These are phyloP conservation scores for Oryza nivara DNA, from an alignment of 176 grass and related monocot genomes.

Conservation along the genomic window DNA sequence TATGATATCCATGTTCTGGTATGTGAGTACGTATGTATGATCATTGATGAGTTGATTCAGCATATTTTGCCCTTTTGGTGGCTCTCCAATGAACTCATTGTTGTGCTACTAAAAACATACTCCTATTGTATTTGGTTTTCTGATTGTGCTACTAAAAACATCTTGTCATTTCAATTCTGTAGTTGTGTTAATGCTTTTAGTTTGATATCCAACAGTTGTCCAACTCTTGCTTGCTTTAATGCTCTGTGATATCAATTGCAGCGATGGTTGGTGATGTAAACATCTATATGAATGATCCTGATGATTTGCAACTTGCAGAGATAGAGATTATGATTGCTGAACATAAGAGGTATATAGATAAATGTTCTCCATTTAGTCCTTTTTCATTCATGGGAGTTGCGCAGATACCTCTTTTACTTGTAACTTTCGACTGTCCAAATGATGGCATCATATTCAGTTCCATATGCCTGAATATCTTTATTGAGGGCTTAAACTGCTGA, in stretches of 20 bases:
- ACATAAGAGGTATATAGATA: constrained; percentile 50
- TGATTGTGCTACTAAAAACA: background rate
- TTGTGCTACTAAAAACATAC: background rate
- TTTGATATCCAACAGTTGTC: background rate
- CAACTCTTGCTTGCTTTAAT: constrained; percentile 8
- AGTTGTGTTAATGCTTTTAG: background rate
- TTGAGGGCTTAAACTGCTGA: background rate
- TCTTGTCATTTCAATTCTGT: background rate
- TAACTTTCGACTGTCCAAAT: background rate
- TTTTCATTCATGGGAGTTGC: background rate
- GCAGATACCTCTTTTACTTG: background rate
- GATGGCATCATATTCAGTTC: background rate
- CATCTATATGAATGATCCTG: constrained; percentile 93
- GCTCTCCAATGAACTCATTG: background rate
- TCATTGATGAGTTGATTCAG: too few relatives aligned
- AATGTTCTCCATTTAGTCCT: background rate
- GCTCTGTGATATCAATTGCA: constrained; percentile 20
- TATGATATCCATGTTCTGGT: background rate
- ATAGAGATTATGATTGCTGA: constrained; percentile 97
- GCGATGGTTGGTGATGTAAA: constrained; percentile 99
- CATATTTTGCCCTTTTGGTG: background rate
- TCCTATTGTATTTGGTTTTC: background rate
- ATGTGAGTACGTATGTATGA: background rate
- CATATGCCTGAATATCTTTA: background rate
- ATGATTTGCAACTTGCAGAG: constrained; percentile 69